Evolutionary conservation across 2,329 filamentous ascomycete species (phyloP).

Genomic region (Orbilia blumenaviensis): DNA sequence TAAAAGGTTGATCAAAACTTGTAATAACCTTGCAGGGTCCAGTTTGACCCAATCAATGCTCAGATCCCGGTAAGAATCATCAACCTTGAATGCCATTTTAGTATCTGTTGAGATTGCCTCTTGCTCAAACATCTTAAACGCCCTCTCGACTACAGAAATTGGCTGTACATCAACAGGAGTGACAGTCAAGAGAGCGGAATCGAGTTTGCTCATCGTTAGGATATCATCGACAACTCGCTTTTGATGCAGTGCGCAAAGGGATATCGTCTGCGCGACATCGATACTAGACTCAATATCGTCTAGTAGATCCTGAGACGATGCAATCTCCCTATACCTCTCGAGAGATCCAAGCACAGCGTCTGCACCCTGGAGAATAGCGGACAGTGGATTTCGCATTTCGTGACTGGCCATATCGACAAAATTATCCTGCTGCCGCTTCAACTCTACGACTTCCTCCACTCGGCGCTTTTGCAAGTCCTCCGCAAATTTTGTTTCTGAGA

Average conservation of each 20-base stretch:
- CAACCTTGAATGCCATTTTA: constrained; percentile 73
- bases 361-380: constrained; percentile 77
- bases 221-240: constrained; percentile 76
- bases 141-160: constrained; percentile 73
- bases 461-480: constrained; percentile 56
- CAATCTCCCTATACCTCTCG: constrained; percentile 43
- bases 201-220: constrained; percentile 70
- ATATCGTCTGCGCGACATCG: constrained; percentile 85
- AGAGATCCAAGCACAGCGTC: constrained; percentile 70
- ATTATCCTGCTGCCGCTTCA: constrained; percentile 76
- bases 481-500: constrained; percentile 54
- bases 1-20: constrained; percentile 72
- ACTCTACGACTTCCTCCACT: constrained; percentile 66
- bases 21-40: constrained; percentile 77
- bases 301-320: constrained; percentile 16
- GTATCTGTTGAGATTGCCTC: constrained; percentile 78
- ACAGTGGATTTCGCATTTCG: constrained; percentile 80
- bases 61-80: constrained; percentile 72
- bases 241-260: constrained; percentile 81
- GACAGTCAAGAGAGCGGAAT: constrained; percentile 68
- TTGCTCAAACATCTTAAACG: constrained; percentile 80
- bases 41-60: constrained; percentile 76
- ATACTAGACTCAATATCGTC: constrained; percentile 63
- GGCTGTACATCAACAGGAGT: constrained; percentile 77
- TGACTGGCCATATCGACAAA: constrained; percentile 71